Base-by-base conservation (phyloP, 768 basidiomycete genomes). In the Sporobolomyces phaffii region DNA sequence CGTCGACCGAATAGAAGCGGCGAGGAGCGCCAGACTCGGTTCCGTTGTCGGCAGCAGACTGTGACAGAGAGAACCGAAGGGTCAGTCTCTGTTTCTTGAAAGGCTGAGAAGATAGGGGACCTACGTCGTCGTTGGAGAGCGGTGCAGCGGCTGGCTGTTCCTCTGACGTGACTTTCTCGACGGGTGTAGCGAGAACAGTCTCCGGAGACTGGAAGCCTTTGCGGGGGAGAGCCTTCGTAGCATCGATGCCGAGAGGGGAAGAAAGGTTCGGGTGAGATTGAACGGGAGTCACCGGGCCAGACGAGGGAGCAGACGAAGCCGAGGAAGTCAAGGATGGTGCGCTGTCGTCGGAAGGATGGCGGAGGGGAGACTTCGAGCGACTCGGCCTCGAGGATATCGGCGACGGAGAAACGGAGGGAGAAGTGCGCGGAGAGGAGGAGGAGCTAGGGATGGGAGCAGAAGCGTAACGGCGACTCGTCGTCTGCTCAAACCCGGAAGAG, bases 241-340 rank as follows among this genome's bases (percentile, higher is more conserved):
- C 54, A 2, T 68, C 65, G 48, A 57, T 29, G 9, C 26, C 22
- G 44, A 59, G 62, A 11, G 41, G 34, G 9, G 52, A 45, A 17
- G 59, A 9, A 40, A 29, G 40, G 48, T 44, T 38, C 22, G 33
- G 50, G 15, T n/a, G 26, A 10, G 54, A 34, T 2, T 62, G 45
- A 7, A 64, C 22, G 22, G 58, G 52, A 22, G 59, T 70, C 13
- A 20, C n/a, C 7, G 65, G 65, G 24, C 22, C n/a, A 2, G 60
- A 62, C 2, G 60, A 62, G 13, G 60, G 65, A 0, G 60, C 65
- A 2, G 65, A 68, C 18, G 65, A 68, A 4, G 65, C 60, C 38
- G 65, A 68, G 17, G 65, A 68, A 1, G 65, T 68, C 28, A 68
- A 60, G n/a, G 65, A 68, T 10, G 69, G 65, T 0, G 56, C 28